Percentiles rank a stretch among this genome's conserved stretches.
These are phyloP conservation scores for Pseudonitzschia multistriata DNA, from an alignment of 108 stramenopile species.

Conservation along the genomic window DNA sequence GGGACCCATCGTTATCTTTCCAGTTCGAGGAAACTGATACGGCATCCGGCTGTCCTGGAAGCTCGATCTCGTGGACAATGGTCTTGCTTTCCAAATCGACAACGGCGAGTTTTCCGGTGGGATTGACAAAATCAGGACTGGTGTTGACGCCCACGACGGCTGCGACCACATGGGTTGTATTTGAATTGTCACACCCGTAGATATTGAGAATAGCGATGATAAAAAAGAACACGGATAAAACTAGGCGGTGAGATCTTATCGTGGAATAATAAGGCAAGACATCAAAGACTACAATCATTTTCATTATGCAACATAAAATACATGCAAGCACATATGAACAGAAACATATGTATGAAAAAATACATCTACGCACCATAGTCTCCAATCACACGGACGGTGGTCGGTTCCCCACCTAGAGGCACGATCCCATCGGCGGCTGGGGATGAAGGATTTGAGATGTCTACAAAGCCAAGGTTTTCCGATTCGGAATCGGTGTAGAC, in stretches of 20 bases:
- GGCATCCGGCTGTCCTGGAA: constrained; percentile 68
- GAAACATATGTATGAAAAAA: too few species aligned
- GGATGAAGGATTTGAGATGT: constrained; percentile 48
- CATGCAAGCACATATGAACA: too few species aligned
- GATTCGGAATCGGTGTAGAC: constrained; percentile 49
- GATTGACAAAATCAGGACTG: constrained; percentile 39
- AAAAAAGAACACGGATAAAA: neutral
- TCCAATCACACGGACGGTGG: constrained; percentile 50
- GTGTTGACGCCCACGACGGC: constrained; percentile 59
- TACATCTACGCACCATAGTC: constrained; percentile 16
- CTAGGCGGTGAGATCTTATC: too few species aligned
- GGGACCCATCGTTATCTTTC: constrained; percentile 22
- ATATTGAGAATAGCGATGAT: neutral
- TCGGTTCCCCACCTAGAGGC: constrained; percentile 61
- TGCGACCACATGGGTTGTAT: neutral
- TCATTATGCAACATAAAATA: neutral
- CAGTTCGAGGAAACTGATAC: constrained; percentile 39
- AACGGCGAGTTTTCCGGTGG: constrained; percentile 42
- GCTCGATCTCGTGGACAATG: constrained; percentile 30
- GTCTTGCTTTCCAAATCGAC: constrained; percentile 36
- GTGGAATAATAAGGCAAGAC: neutral
- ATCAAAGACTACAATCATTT: neutral
- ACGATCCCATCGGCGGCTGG: constrained; percentile 42
- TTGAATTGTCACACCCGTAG: neutral
- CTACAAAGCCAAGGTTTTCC: constrained; percentile 51